Evolutionary conservation across 371 early-diverging fungal genomes (phyloP), one percentile per base, ranked within the genome.

Genomic region (Mucor mucedo): DNA sequence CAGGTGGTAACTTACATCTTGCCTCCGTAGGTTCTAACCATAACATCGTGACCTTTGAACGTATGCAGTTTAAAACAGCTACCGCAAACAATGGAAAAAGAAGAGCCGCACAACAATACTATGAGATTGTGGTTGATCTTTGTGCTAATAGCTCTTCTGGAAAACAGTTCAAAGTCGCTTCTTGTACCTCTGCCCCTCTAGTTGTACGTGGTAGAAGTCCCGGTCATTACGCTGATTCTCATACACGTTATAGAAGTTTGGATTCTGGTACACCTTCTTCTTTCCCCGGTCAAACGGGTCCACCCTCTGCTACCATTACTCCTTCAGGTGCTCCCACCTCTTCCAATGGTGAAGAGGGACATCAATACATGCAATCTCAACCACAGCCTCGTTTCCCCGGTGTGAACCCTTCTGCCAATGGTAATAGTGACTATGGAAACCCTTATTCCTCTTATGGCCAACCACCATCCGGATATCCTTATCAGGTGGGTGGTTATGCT

Each of bases 121-220:
- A 93, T 70, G 82, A 88, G 44, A 71, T 94, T 55, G 72, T 81
- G 42, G 77, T 93, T 0, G 87, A 87, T 49, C 72, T 94, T 21
- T 84, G 77, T 63, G 93, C 91, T 5, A 74, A 77, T 21, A 76
- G 79, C 9, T 80, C 79, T 0, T 16, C 69, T 9, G 89, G 87
- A 27, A 70, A 72, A 27, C 65, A 69, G 29, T 56, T 85, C 32
- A 62, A 77, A 32, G 86, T 95, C 0, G 95, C 94, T 5, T 71
- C 79, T 5, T 80, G 79, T 21, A 82, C 84, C 33, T 93, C 94
- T 3, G 84, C 89, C 14, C 87, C 89, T 21, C 73, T 96, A 2
- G 94, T 96, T 0, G 96, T 96, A 2, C 87, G 97, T 41, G 96
- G 97, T 32, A 85, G 95, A 50, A 90, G 93, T 39, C 95, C 97